These are phyloP conservation scores for Tardiomyces depauwii DNA, from an alignment of 1,139 yeast genomes.

Conservation along the genomic window DNA sequence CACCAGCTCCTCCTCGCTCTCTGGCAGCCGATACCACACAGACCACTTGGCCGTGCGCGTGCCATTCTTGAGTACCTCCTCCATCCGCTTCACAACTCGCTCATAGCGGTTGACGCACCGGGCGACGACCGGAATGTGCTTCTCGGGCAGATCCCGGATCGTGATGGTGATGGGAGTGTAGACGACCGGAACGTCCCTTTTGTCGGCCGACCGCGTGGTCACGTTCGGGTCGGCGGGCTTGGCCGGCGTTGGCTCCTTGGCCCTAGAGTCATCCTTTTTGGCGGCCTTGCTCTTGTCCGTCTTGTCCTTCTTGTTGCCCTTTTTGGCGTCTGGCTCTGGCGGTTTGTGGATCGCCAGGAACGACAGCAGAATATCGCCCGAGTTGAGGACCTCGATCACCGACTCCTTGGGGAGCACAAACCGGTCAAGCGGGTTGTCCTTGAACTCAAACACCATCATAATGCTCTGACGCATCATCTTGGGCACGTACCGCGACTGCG, in stretches of 20 bases:
- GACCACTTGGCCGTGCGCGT: constrained; percentile 49
- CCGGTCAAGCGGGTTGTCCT: constrained; percentile 67
- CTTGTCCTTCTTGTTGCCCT: constrained; percentile 18
- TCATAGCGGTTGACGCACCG: constrained; percentile 54
- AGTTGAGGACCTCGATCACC: constrained; percentile 50
- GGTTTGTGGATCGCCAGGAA: constrained; percentile 44
- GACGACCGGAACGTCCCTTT: constrained; percentile 27
- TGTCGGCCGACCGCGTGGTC: constrained; percentile 7
- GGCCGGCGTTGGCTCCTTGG: constrained; percentile 7
- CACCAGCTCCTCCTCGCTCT: constrained; percentile 49
- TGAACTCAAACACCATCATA: constrained; percentile 72
- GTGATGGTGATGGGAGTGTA: constrained; percentile 53
- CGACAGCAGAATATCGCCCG: constrained; percentile 50
- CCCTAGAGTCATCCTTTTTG: constrained; percentile 10
- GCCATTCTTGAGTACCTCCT: constrained; percentile 47
- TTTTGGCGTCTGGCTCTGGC: constrained; percentile 18
- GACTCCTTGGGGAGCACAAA: constrained; percentile 67
- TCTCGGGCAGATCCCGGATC: constrained; percentile 50
- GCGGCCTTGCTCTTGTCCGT: constrained; percentile 16
- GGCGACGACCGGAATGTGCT: constrained; percentile 56
- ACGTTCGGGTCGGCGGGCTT: constrained; percentile 10
- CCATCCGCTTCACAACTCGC: constrained; percentile 52
- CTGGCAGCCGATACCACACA: constrained; percentile 82
- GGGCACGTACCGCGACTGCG: constrained; percentile 13
- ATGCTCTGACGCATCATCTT: constrained; percentile 43